phyloP scores from a whole-genome alignment of 2,329 filamentous ascomycete species.

The Fusarium sarcochroum region DNA sequence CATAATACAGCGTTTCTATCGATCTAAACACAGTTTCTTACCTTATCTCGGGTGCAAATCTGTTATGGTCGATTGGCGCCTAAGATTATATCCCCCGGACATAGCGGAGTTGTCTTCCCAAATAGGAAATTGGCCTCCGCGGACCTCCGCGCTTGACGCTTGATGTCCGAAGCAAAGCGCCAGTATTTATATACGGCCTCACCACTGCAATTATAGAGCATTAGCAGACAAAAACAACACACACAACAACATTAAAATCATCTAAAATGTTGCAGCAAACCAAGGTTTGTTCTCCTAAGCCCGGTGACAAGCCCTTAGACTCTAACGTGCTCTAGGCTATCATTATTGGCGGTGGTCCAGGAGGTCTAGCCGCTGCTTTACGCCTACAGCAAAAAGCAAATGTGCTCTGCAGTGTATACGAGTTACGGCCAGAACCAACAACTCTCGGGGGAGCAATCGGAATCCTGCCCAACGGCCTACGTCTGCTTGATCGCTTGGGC shows the following conservation, averaged over 20 bases:
- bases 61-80: too few relatives aligned
- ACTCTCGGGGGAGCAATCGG: neutral
- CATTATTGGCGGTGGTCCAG: constrained; percentile 5
- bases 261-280: neutral
- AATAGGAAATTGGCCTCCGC: neutral
- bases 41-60: too few relatives aligned
- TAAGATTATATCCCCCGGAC: too few relatives aligned
- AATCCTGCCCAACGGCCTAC: constrained; percentile 8
- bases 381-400: neutral
- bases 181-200: too few relatives aligned
- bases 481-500: constrained; percentile 1
- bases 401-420: neutral
- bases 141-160: neutral
- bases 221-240: neutral
- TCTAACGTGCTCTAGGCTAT: constrained; percentile 3
- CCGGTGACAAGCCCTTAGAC: neutral
- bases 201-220: too few relatives aligned
- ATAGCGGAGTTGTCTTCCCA: neutral
- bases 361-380: neutral
- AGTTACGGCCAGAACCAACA: neutral
- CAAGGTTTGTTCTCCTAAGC: neutral
- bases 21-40: too few relatives aligned
- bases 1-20: too few relatives aligned
- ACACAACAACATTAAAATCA: neutral
- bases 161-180: too few relatives aligned